Conservation (phyloP, 441 rosid genomes). For the Gossypium trilobum region DNA sequence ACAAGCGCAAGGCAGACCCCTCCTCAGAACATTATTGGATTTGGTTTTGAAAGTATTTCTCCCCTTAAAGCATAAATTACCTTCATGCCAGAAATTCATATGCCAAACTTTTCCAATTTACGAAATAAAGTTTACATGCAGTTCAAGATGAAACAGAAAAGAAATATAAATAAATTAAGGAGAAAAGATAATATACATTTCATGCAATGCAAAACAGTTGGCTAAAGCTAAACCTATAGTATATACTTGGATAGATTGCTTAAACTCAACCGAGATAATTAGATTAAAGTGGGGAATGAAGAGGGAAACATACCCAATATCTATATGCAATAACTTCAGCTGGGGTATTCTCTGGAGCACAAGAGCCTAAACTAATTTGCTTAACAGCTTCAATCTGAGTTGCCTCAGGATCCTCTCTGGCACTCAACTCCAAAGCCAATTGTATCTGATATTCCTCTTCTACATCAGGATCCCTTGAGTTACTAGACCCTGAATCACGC, state of each 20-base stretch:
- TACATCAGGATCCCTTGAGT: conserved; percentile 66
- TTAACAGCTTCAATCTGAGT: conserved; percentile 93
- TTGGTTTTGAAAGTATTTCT: background rate
- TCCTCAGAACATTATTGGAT: conserved; percentile 8
- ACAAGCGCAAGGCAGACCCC: background rate
- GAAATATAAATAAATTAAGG: background rate
- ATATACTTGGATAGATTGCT: background rate
- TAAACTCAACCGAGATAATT: conserved; percentile 3
- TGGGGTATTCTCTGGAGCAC: conserved; percentile 76
- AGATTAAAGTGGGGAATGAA: conserved; percentile 2
- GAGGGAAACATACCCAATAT: conserved; percentile 68
- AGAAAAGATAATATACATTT: background rate
- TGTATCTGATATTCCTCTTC: conserved; percentile 97
- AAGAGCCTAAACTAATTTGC: conserved; percentile 81
- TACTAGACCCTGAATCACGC: conserved; percentile 48
- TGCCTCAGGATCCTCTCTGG: conserved; percentile 97
- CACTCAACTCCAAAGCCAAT: conserved; percentile 85
- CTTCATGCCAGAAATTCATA: background rate
- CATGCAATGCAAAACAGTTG: conserved; percentile 1
- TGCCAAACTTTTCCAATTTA: background rate
- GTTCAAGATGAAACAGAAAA: background rate
- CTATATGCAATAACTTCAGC: conserved; percentile 88
- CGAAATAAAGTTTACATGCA: background rate
- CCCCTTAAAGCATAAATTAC: conserved; percentile 5
- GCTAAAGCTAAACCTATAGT: background rate